phyloP scores from a whole-genome alignment of 192 early-diverging fungal genomes.

The Cetraspora pellucida region DNA sequence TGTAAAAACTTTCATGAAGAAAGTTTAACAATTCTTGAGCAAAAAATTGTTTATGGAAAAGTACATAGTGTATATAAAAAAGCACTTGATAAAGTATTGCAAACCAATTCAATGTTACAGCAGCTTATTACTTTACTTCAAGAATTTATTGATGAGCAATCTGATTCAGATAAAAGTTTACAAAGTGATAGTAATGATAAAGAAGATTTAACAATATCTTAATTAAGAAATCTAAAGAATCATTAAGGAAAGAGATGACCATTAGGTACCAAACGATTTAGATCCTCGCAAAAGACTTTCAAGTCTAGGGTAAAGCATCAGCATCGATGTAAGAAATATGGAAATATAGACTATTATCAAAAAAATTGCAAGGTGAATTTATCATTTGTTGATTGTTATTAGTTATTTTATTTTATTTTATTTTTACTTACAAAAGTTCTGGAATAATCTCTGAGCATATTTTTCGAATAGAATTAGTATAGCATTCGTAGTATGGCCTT shows the following conservation, averaged over 20 bases:
- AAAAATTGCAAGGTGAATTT: conserved; percentile 20
- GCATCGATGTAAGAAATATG: not conserved
- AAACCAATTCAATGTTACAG: not conserved
- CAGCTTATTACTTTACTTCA: not conserved
- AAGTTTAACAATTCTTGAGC: not conserved
- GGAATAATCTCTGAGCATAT: too few species aligned
- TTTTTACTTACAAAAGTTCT: too few species aligned
- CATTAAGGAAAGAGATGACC: not conserved
- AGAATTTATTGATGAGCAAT: too few species aligned
- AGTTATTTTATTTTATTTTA: too few species aligned
- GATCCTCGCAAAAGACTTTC: not conserved
- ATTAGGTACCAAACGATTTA: conserved; percentile 4
- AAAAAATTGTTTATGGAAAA: not conserved
- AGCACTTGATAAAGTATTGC: not conserved
- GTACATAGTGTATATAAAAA: not conserved
- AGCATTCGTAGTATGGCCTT: too few species aligned
- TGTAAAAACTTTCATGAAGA: conserved; percentile 3
- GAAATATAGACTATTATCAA: not conserved
- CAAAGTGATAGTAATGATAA: too few species aligned
- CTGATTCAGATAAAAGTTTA: too few species aligned
- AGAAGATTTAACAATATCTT: too few species aligned
- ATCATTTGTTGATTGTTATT: too few species aligned
- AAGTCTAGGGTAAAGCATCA: not conserved
- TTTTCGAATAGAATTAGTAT: too few species aligned
- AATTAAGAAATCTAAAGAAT: conserved; percentile 1